Conservation (phyloP, 2,329 filamentous ascomycete genomes). For the Apiospora rasikravindrae region DNA sequence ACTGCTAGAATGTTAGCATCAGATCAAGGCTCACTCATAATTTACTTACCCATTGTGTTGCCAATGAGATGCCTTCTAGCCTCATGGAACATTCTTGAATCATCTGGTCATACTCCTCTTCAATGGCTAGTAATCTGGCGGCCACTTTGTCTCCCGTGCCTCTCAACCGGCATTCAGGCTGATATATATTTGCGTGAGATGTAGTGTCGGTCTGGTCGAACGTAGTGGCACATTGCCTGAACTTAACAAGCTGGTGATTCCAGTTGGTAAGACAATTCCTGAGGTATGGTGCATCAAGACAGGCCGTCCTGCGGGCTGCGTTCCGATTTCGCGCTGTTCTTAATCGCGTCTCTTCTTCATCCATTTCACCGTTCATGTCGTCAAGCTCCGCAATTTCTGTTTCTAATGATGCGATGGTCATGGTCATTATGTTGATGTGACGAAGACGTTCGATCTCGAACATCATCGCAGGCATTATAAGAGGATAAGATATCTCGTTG, state of each 20-base stretch:
- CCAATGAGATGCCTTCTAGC: slow-evolving; percentile 42
- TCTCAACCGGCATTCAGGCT: slow-evolving; percentile 12
- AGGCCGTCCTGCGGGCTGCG: slow-evolving; percentile 28
- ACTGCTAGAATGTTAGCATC: slow-evolving; percentile 26
- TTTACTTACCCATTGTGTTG: slow-evolving; percentile 41
- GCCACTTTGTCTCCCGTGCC: slow-evolving; percentile 27
- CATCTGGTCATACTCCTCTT: slow-evolving; percentile 39
- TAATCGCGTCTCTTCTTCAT: background rate
- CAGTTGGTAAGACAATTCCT: slow-evolving; percentile 34
- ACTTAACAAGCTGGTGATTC: slow-evolving; percentile 32
- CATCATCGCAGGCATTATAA: slow-evolving; percentile 38
- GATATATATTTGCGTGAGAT: too few relatives aligned
- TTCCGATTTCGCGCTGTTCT: slow-evolving; percentile 20
- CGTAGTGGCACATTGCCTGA: slow-evolving; percentile 26
- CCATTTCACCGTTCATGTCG: background rate
- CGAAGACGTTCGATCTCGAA: slow-evolving; percentile 37
- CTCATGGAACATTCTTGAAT: slow-evolving; percentile 40
- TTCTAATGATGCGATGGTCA: slow-evolving; percentile 32
- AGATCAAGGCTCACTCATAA: background rate
- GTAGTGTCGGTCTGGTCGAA: slow-evolving; percentile 11
- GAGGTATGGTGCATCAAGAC: slow-evolving; percentile 34
- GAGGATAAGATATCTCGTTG: slow-evolving; percentile 30
- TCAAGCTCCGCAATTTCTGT: slow-evolving; percentile 30
- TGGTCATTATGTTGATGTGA: slow-evolving; percentile 30
- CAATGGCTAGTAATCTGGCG: slow-evolving; percentile 30